Evolutionary conservation across 768 basidiomycete genomes (phyloP), one percentile per base, ranked within the genome.

Genomic region (Leccinellum rugosiceps): DNA sequence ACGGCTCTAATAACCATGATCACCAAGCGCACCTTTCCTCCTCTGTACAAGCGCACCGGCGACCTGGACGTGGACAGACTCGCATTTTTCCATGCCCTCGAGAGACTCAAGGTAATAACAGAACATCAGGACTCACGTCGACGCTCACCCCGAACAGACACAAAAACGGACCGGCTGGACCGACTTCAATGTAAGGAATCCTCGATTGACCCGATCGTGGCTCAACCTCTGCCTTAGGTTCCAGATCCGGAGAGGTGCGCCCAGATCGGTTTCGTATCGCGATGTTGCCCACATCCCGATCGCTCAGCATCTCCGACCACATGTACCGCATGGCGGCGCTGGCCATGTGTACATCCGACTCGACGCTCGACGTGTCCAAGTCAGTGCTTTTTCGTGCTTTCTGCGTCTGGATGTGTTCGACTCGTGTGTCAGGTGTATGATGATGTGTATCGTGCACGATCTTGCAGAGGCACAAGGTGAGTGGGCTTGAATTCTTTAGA

Each of bases 361-460:
- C 74, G n/a, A 78, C 77, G 25, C 25, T 25, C 25, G 25, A 25
- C 25, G 25, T 25, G 25, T 25, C 25, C 25, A 25, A 25, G 25
- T 25, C 25, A 25, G 25, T 25, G 25, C 2, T 25, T 25, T 25
- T 25, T n/a, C n/a, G 25, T 25, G 25, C 4, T 25, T 4, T 25
- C 3, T 25, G 25, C 25, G 25, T 25, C 25, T 4, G 30, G 14
- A 19, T 49, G 9, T 8, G 26, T 31, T 4, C 48, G 13, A 25
- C 17, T 10, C 10, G 13, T 31, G 13, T 31, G 10, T 13, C 10
- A 49, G 48, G 79, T 92, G 89, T 58, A 86, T 91, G 14, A 87
- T 94, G 90, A 87, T 98, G 82, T 85, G 85, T 19, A 62, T 96
- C 34, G 92, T 97, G 14, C 96, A 99, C 67, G 96, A 99, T 73